Percentiles rank a stretch among this genome's conserved stretches.
These are phyloP conservation scores for Xylaria acuta DNA, from an alignment of 495 filamentous ascomycete species.

Conservation along the genomic window DNA sequence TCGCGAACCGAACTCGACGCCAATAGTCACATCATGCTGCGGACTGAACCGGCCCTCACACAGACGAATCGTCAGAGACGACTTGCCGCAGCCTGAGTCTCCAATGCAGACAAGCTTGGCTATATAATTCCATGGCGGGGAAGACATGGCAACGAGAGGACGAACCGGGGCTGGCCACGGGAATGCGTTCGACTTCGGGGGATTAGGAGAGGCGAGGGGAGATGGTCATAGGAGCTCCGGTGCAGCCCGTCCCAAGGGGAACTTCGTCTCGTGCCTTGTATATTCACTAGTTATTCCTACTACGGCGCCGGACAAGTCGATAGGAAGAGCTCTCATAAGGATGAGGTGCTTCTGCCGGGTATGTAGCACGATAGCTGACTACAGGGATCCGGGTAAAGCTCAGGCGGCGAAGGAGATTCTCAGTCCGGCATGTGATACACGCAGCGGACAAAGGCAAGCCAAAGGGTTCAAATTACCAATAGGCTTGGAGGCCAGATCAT, in stretches of 20 bases:
- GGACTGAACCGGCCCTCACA: slow-evolving; percentile 95
- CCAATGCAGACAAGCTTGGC: slow-evolving; percentile 98
- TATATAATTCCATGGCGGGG: slow-evolving; percentile 91
- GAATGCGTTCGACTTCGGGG: background rate
- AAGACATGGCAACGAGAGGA: slow-evolving; percentile 51
- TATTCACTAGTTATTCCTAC: background rate
- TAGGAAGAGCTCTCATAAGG: background rate
- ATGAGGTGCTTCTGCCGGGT: background rate
- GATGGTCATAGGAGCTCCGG: background rate
- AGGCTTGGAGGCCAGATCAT: background rate
- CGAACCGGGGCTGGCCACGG: slow-evolving; percentile 14
- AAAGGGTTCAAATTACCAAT: background rate
- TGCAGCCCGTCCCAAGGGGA: background rate
- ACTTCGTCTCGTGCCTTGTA: slow-evolving; percentile 3
- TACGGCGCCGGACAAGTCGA: background rate
- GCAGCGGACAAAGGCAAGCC: slow-evolving; percentile 7
- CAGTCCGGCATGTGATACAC: background rate
- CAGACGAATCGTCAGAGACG: slow-evolving; percentile 85
- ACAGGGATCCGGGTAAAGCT: slow-evolving; percentile 1
- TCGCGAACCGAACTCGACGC: slow-evolving; percentile 94
- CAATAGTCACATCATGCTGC: slow-evolving; percentile 96
- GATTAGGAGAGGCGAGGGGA: slow-evolving; percentile 9
- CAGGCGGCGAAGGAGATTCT: background rate
- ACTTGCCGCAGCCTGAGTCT: slow-evolving; percentile 93
- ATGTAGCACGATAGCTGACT: slow-evolving; percentile 4